Evolutionary conservation across 163 green algal species (phyloP).

Genomic region (Scenedesmus sp.): DNA sequence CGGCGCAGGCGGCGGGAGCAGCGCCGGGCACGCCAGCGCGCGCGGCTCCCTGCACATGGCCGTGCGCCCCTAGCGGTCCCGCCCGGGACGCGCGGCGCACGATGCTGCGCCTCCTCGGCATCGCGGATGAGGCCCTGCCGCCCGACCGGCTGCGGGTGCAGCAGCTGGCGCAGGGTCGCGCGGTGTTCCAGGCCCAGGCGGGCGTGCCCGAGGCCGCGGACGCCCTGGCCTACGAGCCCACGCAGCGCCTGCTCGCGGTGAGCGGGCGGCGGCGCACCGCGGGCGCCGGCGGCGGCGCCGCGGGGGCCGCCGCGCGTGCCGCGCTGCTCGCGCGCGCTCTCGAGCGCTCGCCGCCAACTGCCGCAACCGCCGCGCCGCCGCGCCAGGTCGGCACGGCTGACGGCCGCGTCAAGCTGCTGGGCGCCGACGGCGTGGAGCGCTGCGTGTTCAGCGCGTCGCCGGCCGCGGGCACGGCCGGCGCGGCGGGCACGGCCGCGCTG

Average conservation of each 20-base stretch:
- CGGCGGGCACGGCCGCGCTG: conserved; percentile 61
- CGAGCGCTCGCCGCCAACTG: too few species aligned
- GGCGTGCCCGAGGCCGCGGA: conserved; percentile 55
- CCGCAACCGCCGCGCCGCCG: not conserved
- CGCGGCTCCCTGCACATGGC: too few species aligned
- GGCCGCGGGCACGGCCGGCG: not conserved
- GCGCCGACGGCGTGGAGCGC: conserved; percentile 68
- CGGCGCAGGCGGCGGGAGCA: not conserved
- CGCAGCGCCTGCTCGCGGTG: conserved; percentile 79
- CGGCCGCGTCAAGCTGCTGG: conserved; percentile 77
- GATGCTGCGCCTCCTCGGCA: not conserved
- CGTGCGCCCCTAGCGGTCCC: too few species aligned
- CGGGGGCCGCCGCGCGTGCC: not conserved
- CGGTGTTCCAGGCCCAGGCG: conserved; percentile 21
- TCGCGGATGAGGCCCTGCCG: conserved; percentile 2
- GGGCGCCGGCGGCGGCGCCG: not conserved
- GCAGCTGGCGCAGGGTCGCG: conserved; percentile 17
- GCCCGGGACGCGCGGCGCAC: too few species aligned
- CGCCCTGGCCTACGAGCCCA: conserved; percentile 73
- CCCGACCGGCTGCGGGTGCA: conserved; percentile 19
- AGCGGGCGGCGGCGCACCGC: not conserved
- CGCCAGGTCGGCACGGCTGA: conserved; percentile 75
- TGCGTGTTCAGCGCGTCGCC: conserved; percentile 50
- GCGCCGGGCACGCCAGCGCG: not conserved
- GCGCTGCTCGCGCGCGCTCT: not conserved